Percentiles rank a stretch among this genome's conserved stretches.
phyloP scores from a whole-genome alignment of 2,329 filamentous ascomycete species.

The Clarireedia monteithiana region DNA sequence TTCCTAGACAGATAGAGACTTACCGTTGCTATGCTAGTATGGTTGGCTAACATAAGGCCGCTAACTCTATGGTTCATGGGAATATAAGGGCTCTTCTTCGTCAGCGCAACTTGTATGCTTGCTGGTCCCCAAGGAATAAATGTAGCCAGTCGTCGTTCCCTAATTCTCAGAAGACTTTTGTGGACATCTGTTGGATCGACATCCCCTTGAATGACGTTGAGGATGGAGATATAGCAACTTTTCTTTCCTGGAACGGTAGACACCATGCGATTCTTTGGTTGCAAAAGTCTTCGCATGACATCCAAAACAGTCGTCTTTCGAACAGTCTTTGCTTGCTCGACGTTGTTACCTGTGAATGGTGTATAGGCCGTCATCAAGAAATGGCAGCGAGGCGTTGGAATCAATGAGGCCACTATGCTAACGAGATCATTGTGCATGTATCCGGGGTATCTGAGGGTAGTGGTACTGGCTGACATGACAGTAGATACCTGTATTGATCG shows the following conservation, averaged over 20 bases:
- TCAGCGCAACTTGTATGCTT: slow-evolving; percentile 93
- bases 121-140: slow-evolving; percentile 99
- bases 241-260: slow-evolving; percentile 92
- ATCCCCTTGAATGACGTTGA: slow-evolving; percentile 98
- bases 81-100: slow-evolving; percentile 93
- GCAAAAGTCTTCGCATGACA: slow-evolving; percentile 90
- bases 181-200: slow-evolving; percentile 97
- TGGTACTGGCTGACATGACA: slow-evolving; percentile 97
- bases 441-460: slow-evolving; percentile 89
- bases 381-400: slow-evolving; percentile 92
- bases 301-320: slow-evolving; percentile 97
- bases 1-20: slow-evolving; percentile 23
- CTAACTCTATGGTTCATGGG: slow-evolving; percentile 91
- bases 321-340: slow-evolving; percentile 94
- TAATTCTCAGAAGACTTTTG: slow-evolving; percentile 93
- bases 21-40: slow-evolving; percentile 90
- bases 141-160: slow-evolving; percentile 84
- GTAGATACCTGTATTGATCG: slow-evolving; percentile 65
- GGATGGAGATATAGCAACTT: slow-evolving; percentile 97
- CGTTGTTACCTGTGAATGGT: slow-evolving; percentile 91
- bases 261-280: slow-evolving; percentile 99
- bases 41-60: slow-evolving; percentile 95
- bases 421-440: slow-evolving; percentile 99
- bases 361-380: slow-evolving; percentile 99
- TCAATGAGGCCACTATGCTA: slow-evolving; percentile 90